Evolutionary conservation across 1,139 yeast genomes (phyloP), one percentile per base, ranked within the genome.

Genomic region (Schizosaccharomyces versatilis): DNA sequence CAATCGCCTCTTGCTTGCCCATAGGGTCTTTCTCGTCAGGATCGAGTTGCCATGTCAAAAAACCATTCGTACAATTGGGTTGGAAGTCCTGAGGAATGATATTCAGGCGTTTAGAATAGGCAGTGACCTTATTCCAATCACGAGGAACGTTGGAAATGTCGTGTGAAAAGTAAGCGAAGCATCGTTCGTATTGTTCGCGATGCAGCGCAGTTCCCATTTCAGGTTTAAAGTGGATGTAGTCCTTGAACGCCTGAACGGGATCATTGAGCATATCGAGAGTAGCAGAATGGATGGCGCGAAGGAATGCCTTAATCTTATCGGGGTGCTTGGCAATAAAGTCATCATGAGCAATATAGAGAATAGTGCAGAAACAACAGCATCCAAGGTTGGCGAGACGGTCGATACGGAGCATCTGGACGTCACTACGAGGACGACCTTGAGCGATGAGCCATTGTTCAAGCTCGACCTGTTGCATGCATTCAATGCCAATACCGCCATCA

Each of bases 341-440:
- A 61, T 76, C 80, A 62, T 76, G 75, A 61, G 71, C 71, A 62
- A 76, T 76, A 70, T 74, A 75, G 63, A 75, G 68, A 59, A 76
- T 73, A 48, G 79, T 73, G 61, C 79, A 76, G 73, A 76, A 76
- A 61, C 80, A 76, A 63, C 80, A 76, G 64, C 80, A 76, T 10
- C 79, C 79, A 59, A 76, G 69, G 60, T 76, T 76, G 47, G 80
- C 80, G 62, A 76, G 69, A 61, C 72, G 69, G 62, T 76, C 80
- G 61, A 76, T 76, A 65, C 79, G 70, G 62, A 76, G 67, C 79
- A 76, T 75, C 61, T 73, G 71, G 56, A 76, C 79, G 53, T 74
- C 78, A 42, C 66, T 63, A 47, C 68, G 66, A 47, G 74, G 71
- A 61, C 74, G 71, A 38, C 77, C 77, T 59, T 70, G 67, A 36